Conservation (phyloP, 306 rosid genomes). For the Cercis canadensis region DNA sequence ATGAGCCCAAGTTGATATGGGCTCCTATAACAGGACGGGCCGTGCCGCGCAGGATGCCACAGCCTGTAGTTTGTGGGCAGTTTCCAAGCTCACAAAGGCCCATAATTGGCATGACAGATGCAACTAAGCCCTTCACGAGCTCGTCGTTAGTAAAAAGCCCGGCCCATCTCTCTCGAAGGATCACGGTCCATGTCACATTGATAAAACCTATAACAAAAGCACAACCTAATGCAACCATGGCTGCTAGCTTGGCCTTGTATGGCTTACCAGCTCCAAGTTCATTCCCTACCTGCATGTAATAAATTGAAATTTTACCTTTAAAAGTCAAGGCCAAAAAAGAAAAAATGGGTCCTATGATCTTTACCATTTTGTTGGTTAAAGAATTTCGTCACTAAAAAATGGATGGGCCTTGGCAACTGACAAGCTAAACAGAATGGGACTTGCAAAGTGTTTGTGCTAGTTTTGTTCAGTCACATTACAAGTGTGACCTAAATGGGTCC, state of each 20-base stretch:
- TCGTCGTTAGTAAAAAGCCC: conserved; percentile 72
- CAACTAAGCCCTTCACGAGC: conserved; percentile 66
- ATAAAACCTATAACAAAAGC: conserved; percentile 75
- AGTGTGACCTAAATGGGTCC: conserved; percentile 51
- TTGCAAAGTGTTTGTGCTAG: conserved; percentile 28
- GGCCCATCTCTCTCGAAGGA: conserved; percentile 75
- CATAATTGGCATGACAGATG: conserved; percentile 82
- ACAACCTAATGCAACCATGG: conserved; percentile 85
- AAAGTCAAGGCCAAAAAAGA: background rate
- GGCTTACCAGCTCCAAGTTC: conserved; percentile 97
- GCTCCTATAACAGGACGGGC: conserved; percentile 84
- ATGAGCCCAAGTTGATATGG: conserved; percentile 66
- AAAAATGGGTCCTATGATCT: no score
- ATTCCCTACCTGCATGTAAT: conserved; percentile 75
- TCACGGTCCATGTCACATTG: conserved; percentile 89
- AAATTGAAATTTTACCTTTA: background rate
- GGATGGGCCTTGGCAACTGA: conserved; percentile 8
- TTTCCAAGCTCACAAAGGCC: conserved; percentile 92
- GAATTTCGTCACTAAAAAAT: background rate
- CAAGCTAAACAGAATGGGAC: conserved; percentile 26
- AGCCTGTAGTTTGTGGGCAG: conserved; percentile 92
- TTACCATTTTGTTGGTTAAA: conserved; percentile 16
- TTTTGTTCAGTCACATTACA: conserved; percentile 16
- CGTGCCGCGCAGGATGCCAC: conserved; percentile 80
- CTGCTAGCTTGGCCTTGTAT: conserved; percentile 87